phyloP scores from a whole-genome alignment of 176 grass and related monocot genomes.

The Carex scoparia region DNA sequence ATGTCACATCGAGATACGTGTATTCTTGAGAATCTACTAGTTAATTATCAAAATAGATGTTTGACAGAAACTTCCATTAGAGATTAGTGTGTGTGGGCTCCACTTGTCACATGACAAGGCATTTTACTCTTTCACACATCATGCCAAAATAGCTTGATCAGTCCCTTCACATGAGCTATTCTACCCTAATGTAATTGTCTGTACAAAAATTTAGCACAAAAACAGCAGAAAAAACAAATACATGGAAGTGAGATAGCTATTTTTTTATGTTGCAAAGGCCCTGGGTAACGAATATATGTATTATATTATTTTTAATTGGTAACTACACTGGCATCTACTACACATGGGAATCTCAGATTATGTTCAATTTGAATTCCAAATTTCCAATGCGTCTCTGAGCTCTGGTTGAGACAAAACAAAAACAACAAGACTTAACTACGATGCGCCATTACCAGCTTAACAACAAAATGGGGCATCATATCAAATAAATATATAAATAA shows the following conservation, averaged over 20 bases:
- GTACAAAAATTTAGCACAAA: background rate
- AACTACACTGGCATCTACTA: background rate
- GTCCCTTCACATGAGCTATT: slow-evolving; percentile 9
- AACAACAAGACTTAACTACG: background rate
- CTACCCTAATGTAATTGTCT: background rate
- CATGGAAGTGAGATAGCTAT: background rate
- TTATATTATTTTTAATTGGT: background rate
- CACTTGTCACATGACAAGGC: slow-evolving; percentile 3
- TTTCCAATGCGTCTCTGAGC: background rate
- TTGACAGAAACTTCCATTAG: slow-evolving; percentile 20
- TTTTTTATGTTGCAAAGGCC: background rate
- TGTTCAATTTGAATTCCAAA: background rate
- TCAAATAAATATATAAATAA: background rate
- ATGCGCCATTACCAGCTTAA: background rate
- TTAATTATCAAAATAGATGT: slow-evolving; percentile 3
- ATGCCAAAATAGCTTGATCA: background rate
- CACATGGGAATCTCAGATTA: slow-evolving; percentile 5
- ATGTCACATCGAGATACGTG: background rate
- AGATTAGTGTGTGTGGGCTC: background rate
- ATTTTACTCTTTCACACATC: background rate
- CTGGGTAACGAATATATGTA: background rate
- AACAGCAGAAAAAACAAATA: slow-evolving; percentile 10
- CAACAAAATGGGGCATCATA: background rate
- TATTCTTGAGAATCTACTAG: background rate
- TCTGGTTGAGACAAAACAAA: background rate